These are phyloP conservation scores for Monilinia polystroma DNA, from an alignment of 2,329 filamentous ascomycete species.

Conservation along the genomic window DNA sequence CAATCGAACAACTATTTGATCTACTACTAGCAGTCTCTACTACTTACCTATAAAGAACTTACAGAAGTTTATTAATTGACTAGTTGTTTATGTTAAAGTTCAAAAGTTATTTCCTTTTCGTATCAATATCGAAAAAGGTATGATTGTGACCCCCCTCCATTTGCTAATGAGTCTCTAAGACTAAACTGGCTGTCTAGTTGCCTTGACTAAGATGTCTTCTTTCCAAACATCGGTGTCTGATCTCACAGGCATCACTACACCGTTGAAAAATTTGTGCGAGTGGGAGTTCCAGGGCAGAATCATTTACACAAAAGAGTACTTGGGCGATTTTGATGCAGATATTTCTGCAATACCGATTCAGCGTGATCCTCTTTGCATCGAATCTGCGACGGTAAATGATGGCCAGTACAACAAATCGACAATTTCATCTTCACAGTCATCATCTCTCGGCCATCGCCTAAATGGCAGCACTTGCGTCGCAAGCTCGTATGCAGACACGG, in stretches of 20 bases:
- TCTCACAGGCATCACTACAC: not conserved
- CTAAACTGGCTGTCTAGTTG: not conserved
- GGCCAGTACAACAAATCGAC: not conserved
- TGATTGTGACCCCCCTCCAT: conserved; percentile 1
- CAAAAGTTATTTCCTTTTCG: not conserved
- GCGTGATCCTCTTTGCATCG: too few species aligned
- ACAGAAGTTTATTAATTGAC: not conserved
- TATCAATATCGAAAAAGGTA: not conserved
- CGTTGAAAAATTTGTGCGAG: not conserved
- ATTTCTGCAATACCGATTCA: not conserved
- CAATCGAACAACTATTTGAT: not conserved
- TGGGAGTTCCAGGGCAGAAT: conserved; percentile 9
- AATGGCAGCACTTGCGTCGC: not conserved
- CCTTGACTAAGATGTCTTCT: conserved; percentile 2
- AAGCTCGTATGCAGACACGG: conserved; percentile 5
- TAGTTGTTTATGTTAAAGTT: not conserved
- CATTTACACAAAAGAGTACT: not conserved
- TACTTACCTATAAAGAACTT: not conserved
- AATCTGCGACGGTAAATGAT: not conserved
- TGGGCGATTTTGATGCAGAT: not conserved
- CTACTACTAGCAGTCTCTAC: not conserved
- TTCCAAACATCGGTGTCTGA: not conserved
- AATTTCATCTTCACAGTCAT: not conserved
- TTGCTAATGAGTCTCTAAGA: not conserved
- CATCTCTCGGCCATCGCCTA: not conserved